Percentiles rank a stretch among this genome's conserved stretches.
phyloP scores from a whole-genome alignment of 169 alveolate species.

The Fabrea salina region DNA sequence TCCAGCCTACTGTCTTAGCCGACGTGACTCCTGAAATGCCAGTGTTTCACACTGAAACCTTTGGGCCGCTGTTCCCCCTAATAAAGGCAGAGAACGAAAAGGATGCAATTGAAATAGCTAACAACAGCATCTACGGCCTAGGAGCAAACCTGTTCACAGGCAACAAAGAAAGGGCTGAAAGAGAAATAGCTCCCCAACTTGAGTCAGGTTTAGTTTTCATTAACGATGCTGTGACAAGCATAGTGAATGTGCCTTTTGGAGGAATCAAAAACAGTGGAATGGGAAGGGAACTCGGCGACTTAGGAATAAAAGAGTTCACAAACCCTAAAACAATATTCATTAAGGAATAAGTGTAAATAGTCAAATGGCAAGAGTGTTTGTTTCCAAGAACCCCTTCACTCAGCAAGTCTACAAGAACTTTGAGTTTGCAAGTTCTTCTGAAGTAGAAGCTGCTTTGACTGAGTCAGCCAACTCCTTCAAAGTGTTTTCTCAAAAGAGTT shows the following conservation, averaged over 20 bases:
- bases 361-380: too few species aligned
- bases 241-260: conserved; percentile 20
- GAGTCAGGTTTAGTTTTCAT: background rate
- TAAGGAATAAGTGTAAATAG: too few species aligned
- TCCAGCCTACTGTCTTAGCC: conserved; percentile 10
- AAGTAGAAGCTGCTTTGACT: conserved; percentile 16
- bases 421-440: too few species aligned
- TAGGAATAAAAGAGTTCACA: conserved; percentile 33
- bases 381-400: conserved; percentile 1
- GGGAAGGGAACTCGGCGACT: background rate
- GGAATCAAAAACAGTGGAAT: background rate
- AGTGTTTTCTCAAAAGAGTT: conserved; percentile 16
- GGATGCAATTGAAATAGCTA: background rate
- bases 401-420: too few species aligned
- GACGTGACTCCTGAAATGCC: background rate
- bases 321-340: conserved; percentile 48
- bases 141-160: background rate
- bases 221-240: background rate
- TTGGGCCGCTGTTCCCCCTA: conserved; percentile 13
- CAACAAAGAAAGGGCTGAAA: background rate
- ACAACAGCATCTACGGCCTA: background rate
- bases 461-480: conserved; percentile 27
- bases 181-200: background rate
- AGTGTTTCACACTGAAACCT: background rate
- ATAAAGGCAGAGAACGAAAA: background rate